These are phyloP conservation scores for Penicillium goetzii DNA, from an alignment of 495 filamentous ascomycete species.

Conservation along the genomic window DNA sequence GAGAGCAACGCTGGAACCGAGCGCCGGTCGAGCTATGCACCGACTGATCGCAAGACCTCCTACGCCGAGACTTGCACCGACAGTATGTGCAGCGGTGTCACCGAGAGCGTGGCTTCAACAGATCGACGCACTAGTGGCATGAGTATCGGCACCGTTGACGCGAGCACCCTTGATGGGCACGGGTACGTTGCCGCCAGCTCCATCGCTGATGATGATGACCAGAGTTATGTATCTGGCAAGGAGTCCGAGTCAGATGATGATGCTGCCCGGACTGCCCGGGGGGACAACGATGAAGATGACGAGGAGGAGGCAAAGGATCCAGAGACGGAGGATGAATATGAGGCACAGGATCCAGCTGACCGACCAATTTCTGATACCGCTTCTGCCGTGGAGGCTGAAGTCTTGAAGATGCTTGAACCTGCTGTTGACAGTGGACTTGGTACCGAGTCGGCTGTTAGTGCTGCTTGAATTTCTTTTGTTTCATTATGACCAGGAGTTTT, in stretches of 20 bases:
- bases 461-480: slow-evolving; percentile 24
- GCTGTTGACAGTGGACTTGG: slow-evolving; percentile 52
- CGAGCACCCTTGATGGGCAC: slow-evolving; percentile 22
- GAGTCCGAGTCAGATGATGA: slow-evolving; percentile 19
- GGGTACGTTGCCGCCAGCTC: slow-evolving; percentile 3
- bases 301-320: slow-evolving; percentile 23
- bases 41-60: slow-evolving; percentile 31
- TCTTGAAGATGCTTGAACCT: slow-evolving; percentile 34
- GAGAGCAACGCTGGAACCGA: slow-evolving; percentile 58
- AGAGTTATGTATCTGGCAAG: slow-evolving; percentile 8
- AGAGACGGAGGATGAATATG: slow-evolving; percentile 21
- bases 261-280: slow-evolving; percentile 25
- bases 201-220: slow-evolving; percentile 3
- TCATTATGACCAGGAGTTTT: slow-evolving; percentile 21
- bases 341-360: slow-evolving; percentile 16
- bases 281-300: slow-evolving; percentile 19
- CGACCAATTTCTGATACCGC: slow-evolving; percentile 35
- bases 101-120: slow-evolving; percentile 53
- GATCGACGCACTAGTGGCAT: slow-evolving; percentile 56
- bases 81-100: slow-evolving; percentile 51
- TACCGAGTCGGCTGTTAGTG: slow-evolving; percentile 43
- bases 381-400: slow-evolving; percentile 36
- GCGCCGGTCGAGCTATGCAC: slow-evolving; percentile 53
- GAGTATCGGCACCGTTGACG: slow-evolving; percentile 41
- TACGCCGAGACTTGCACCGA: slow-evolving; percentile 53